Evolutionary conservation across 495 filamentous ascomycete species (phyloP).

Genomic region (Gamarada debralockiae): DNA sequence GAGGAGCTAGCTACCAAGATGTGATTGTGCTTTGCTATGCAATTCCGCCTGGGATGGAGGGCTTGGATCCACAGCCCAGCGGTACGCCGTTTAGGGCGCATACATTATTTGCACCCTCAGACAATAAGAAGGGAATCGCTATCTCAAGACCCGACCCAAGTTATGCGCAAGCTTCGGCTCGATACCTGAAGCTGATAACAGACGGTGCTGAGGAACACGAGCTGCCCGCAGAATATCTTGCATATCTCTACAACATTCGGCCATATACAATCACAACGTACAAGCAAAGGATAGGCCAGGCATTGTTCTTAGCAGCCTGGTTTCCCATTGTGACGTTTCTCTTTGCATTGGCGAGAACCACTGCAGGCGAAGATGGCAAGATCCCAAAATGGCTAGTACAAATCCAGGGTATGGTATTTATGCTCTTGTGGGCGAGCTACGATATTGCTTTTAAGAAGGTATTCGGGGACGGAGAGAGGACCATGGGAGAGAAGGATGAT

Average conservation of each 20-base stretch:
- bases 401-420: slow-evolving; percentile 43
- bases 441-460: slow-evolving; percentile 60
- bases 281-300: slow-evolving; percentile 61
- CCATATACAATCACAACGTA: slow-evolving; percentile 65
- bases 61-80: slow-evolving; percentile 1
- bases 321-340: slow-evolving; percentile 51
- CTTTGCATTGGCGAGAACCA: slow-evolving; percentile 39
- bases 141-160: slow-evolving; percentile 51
- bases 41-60: slow-evolving; percentile 42
- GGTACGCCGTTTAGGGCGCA: slow-evolving; percentile 45
- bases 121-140: not conserved
- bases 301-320: slow-evolving; percentile 57
- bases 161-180: slow-evolving; percentile 76
- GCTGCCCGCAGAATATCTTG: slow-evolving; percentile 69
- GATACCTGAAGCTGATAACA: slow-evolving; percentile 75
- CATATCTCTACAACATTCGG: slow-evolving; percentile 60
- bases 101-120: slow-evolving; percentile 14
- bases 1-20: slow-evolving; percentile 76
- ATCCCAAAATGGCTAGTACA: slow-evolving; percentile 62
- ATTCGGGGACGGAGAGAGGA: slow-evolving; percentile 91
- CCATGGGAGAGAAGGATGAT: slow-evolving; percentile 32
- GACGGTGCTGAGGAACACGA: slow-evolving; percentile 74
- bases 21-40: slow-evolving; percentile 71
- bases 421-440: slow-evolving; percentile 67
- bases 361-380: slow-evolving; percentile 61